phyloP scores from a whole-genome alignment of 2,329 filamentous ascomycete genomes.

The Hypoxylon sp. region DNA sequence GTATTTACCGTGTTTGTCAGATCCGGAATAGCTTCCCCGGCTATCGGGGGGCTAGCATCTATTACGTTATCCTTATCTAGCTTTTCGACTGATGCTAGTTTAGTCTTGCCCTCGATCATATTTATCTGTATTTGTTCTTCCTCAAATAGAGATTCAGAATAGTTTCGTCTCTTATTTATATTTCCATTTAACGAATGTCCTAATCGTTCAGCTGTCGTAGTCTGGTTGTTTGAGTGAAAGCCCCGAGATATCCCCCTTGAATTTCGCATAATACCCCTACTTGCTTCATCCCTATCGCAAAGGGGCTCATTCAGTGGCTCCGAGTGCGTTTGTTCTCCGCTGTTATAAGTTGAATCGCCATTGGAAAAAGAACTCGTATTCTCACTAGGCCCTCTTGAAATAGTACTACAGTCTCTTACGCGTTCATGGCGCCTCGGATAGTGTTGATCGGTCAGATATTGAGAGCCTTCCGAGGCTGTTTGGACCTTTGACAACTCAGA shows the following conservation, averaged over 20 bases:
- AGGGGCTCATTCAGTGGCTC: too few relatives aligned
- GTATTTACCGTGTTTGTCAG: slow-evolving; percentile 27
- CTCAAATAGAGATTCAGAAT: neutral
- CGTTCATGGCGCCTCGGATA: neutral
- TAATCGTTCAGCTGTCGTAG: neutral
- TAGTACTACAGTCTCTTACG: neutral
- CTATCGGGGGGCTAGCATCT: neutral
- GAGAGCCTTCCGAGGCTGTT: neutral
- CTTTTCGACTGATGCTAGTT: neutral
- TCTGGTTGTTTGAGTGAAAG: neutral
- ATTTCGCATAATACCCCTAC: neutral
- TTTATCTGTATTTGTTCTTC: neutral
- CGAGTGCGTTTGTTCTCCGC: neutral
- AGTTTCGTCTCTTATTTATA: neutral
- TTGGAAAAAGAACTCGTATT: neutral
- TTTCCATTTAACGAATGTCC: neutral
- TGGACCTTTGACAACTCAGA: neutral
- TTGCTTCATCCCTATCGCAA: neutral
- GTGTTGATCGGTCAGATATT: neutral
- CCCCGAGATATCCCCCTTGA: neutral
- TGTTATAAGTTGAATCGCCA: neutral
- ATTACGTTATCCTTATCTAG: neutral
- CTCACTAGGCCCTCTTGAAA: neutral
- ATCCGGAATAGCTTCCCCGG: neutral
- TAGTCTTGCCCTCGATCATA: neutral